phyloP scores from a whole-genome alignment of 768 basidiomycete species.

The Coprinopsis cinerea region DNA sequence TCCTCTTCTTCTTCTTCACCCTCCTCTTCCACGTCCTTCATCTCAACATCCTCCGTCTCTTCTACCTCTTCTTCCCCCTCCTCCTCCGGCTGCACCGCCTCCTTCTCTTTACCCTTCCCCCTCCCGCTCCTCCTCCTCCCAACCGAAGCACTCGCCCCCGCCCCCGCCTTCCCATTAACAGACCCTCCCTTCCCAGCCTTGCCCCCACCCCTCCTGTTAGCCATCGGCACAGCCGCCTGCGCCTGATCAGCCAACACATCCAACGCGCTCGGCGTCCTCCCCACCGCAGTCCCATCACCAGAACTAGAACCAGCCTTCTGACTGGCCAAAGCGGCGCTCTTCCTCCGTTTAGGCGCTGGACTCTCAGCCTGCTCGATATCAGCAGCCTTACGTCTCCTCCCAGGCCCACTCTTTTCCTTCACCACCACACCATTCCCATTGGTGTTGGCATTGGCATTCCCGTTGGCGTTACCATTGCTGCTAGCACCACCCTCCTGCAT shows the following conservation, averaged over 20 bases:
- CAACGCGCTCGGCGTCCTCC: constrained; percentile 32
- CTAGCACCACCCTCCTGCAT: constrained; percentile 37
- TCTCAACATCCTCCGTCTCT: background rate
- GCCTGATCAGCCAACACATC: constrained; percentile 76
- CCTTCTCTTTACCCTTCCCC: constrained; percentile 13
- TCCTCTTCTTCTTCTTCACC: background rate
- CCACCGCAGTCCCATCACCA: constrained; percentile 11
- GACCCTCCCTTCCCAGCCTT: constrained; percentile 3
- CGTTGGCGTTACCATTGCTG: constrained; percentile 1
- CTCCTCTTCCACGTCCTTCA: background rate
- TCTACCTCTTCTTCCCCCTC: background rate
- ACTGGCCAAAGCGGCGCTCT: constrained; percentile 8
- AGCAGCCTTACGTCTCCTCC: constrained; percentile 17
- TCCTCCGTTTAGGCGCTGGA: constrained; percentile 30
- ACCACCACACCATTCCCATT: background rate
- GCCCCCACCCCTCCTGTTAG: constrained; percentile 6
- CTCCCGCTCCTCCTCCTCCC: constrained; percentile 11
- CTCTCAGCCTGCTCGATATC: constrained; percentile 26
- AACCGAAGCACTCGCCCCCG: background rate
- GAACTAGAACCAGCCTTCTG: constrained; percentile 2
- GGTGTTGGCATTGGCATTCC: too few species aligned
- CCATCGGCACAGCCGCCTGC: constrained; percentile 38
- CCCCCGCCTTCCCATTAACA: background rate
- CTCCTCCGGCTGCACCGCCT: constrained; percentile 1
- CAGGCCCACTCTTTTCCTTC: background rate